Conservation (phyloP, 768 basidiomycete genomes). For the Pleurotus djamor region DNA sequence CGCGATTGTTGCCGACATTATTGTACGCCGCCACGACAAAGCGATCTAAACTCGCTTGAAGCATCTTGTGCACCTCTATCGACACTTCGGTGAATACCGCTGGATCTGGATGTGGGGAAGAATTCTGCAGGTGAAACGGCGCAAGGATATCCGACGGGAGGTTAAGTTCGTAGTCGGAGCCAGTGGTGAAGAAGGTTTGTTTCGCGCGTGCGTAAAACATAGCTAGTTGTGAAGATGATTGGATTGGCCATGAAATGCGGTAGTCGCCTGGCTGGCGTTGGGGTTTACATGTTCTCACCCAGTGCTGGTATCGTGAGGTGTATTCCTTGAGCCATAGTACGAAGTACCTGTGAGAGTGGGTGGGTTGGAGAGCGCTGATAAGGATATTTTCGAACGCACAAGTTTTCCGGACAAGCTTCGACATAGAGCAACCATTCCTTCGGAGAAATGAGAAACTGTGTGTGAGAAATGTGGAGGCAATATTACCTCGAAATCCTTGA, state of each 20-base stretch:
- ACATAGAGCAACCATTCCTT: slow-evolving; percentile 82
- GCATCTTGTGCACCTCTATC: slow-evolving; percentile 52
- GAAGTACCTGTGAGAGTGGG: slow-evolving; percentile 53
- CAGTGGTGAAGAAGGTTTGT: slow-evolving; percentile 77
- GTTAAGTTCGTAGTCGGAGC: slow-evolving; percentile 69
- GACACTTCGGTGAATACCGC: slow-evolving; percentile 59
- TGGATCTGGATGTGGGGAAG: slow-evolving; percentile 60
- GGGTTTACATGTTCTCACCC: slow-evolving; percentile 32
- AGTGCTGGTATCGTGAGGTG: slow-evolving; percentile 44
- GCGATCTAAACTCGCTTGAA: slow-evolving; percentile 60
- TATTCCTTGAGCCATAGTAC: slow-evolving; percentile 83
- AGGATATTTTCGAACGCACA: slow-evolving; percentile 36
- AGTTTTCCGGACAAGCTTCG: slow-evolving; percentile 72
- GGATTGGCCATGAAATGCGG: slow-evolving; percentile 34
- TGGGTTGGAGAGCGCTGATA: not conserved
- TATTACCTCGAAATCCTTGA: slow-evolving; percentile 66
- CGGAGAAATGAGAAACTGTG: not conserved
- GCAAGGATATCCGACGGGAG: slow-evolving; percentile 65
- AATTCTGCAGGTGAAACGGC: slow-evolving; percentile 46
- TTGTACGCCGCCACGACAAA: slow-evolving; percentile 71
- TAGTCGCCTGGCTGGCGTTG: slow-evolving; percentile 28
- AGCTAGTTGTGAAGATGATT: slow-evolving; percentile 53
- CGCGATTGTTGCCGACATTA: slow-evolving; percentile 70
- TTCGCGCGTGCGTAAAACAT: slow-evolving; percentile 80
- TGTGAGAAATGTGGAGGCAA: not conserved